Evolutionary conservation across 2,329 filamentous ascomycete genomes (phyloP).

Genomic region (Fonsecaea multimorphosa): DNA sequence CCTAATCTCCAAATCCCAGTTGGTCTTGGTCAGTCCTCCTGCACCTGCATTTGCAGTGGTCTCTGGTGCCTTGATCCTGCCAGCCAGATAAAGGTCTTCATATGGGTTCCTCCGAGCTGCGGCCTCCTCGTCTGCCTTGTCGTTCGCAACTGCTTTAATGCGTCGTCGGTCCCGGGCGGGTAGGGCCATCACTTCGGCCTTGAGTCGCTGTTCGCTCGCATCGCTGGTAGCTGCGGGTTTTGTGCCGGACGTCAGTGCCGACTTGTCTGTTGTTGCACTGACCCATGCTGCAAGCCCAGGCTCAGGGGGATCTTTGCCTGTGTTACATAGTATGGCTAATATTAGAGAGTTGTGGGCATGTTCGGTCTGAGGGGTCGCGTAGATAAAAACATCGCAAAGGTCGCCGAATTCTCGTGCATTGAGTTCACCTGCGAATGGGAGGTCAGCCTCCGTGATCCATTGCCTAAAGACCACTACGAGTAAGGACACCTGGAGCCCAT

Average conservation of each 20-base stretch:
- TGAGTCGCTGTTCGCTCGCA: slow-evolving; percentile 67
- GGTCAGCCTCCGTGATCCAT: slow-evolving; percentile 18
- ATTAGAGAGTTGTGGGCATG: slow-evolving; percentile 69
- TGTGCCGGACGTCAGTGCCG: slow-evolving; percentile 49
- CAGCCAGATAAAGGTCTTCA: slow-evolving; percentile 53
- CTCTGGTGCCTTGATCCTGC: slow-evolving; percentile 60
- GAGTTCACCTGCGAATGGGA: slow-evolving; percentile 55
- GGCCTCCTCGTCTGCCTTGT: slow-evolving; percentile 37
- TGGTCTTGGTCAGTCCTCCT: slow-evolving; percentile 78
- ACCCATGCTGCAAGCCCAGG: slow-evolving; percentile 70
- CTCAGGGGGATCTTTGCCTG: slow-evolving; percentile 65
- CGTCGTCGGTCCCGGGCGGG: slow-evolving; percentile 65
- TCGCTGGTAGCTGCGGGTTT: slow-evolving; percentile 61
- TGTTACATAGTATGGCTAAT: slow-evolving; percentile 64
- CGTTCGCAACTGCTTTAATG: slow-evolving; percentile 52
- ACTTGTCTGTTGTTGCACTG: slow-evolving; percentile 61
- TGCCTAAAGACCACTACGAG: background rate
- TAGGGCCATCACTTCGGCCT: slow-evolving; percentile 68
- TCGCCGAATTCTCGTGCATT: slow-evolving; percentile 67
- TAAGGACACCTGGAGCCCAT: slow-evolving; percentile 1
- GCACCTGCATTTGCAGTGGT: slow-evolving; percentile 56
- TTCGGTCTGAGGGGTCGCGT: slow-evolving; percentile 58
- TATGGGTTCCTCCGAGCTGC: slow-evolving; percentile 41
- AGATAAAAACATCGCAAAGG: slow-evolving; percentile 62
- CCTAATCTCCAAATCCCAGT: slow-evolving; percentile 70